Base-by-base conservation (phyloP, 805 yeast genomes). In the Candida yuanshanica region DNA sequence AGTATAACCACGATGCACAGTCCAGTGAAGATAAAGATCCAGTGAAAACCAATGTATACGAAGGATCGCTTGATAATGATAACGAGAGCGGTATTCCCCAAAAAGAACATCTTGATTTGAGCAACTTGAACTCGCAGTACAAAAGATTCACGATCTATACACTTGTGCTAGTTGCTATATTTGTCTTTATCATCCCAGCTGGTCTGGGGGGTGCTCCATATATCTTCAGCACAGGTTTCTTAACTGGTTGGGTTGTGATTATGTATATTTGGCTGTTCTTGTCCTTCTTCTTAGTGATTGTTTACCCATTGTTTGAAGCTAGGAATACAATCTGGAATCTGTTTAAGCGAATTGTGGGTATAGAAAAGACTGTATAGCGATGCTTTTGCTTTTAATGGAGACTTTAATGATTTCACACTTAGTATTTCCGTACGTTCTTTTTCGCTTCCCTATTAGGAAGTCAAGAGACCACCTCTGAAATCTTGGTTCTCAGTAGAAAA, bases 231-330 rank as follows among this genome's bases (percentile, higher is more conserved):
- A 50, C 53, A 14, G 50, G 51, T n/a, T 65, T 65, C 44, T 49
- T 64, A 33, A 58, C 64, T 4, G 59, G 56, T 21, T 47, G 56
- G 35, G 59, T 63, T 12, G 59, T 57, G 9, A 52, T 60, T 7
- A 56, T 61, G 47, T 57, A 56, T 20, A 51, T 60, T 14, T 65
- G 71, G 69, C 39, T 65, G 25, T 62, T 65, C 42, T 48, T 39
- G n/a, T 53, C 68, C 5, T 62, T 66, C 43, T 43, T 47, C 16
- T 53, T 56, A 16, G 63, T 60, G 33, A 56, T 64, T 24, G 43
- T 63, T 17, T 49, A 53, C 36, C 68, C 68, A 9, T 18, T 62
- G 2, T 50, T 53, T 12, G 66, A 62, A 38, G 44, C 63, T 5
- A 47, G 62, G 39, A 13, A 23, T 12, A 20, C 25, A 1, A 41